These are phyloP conservation scores for Penicillium manginii DNA, from an alignment of 495 filamentous ascomycete genomes.

Conservation along the genomic window DNA sequence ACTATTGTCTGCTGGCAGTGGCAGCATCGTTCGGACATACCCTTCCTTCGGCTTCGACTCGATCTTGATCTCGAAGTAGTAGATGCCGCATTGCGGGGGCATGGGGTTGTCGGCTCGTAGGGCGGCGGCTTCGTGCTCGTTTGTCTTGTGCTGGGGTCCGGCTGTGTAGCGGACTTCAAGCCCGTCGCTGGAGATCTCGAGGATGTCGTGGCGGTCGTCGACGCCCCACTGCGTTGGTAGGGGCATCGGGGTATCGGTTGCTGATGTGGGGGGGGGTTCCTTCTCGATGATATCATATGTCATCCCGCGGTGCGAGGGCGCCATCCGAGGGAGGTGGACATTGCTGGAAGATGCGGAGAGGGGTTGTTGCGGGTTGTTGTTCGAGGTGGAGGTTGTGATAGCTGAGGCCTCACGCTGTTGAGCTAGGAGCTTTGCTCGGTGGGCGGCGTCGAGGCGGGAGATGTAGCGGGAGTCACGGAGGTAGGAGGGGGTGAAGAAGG, in stretches of 20 bases:
- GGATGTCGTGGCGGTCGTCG: conserved; percentile 68
- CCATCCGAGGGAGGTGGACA: conserved; percentile 66
- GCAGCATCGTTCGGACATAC: conserved; percentile 54
- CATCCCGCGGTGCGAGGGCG: conserved; percentile 77
- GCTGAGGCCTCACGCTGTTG: conserved; percentile 50
- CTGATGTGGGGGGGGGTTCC: conserved; percentile 56
- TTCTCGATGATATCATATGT: conserved; percentile 87
- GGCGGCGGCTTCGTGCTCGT: conserved; percentile 81
- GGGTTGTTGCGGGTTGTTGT: conserved; percentile 35
- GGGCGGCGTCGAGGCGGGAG: conserved; percentile 68
- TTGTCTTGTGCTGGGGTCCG: conserved; percentile 59
- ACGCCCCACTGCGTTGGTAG: conserved; percentile 85
- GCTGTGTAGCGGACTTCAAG: conserved; percentile 76
- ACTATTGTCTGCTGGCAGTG: background rate
- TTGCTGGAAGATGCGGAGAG: conserved; percentile 67
- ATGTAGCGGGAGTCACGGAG: conserved; percentile 77
- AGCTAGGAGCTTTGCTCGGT: conserved; percentile 62
- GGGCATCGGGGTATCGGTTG: conserved; percentile 62
- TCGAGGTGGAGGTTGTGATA: conserved; percentile 30
- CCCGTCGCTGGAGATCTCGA: conserved; percentile 78
- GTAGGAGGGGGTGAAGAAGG: conserved; percentile 82
- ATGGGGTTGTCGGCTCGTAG: conserved; percentile 87
- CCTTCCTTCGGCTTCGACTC: conserved; percentile 83
- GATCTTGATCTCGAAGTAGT: conserved; percentile 95
- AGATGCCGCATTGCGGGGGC: conserved; percentile 90